Base-by-base conservation (phyloP, 768 basidiomycete genomes). In the Boletus reticuloceps region DNA sequence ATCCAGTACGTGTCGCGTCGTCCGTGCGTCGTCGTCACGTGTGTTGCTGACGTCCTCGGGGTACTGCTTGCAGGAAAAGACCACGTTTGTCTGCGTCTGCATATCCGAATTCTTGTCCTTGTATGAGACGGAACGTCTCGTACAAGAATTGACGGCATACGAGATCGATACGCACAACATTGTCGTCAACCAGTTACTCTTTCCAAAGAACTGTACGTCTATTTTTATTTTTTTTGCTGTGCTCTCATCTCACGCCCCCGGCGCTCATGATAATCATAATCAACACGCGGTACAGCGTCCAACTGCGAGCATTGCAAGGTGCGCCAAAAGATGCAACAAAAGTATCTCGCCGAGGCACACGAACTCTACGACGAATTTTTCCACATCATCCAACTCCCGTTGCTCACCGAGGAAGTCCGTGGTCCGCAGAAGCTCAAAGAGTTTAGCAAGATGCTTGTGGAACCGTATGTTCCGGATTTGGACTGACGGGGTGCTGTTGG, bases 101-200 rank as follows among this genome's bases (percentile, higher is more conserved):
- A 98, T 98, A 68, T 97, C 96, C 50, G 96, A 98, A 72, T 98
- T 99, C 81, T 75, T 98, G 62, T 97, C 94, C 14, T 77, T 99
- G 27, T 99, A 99, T 72, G 97, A 99, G 78, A 99, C 97, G 27
- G 97, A 99, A 72, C 90, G 97, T 29, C 81, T 99, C 25, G 92
- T 99, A 31, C 97, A 99, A 72, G 95, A 98, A 70, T 77, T 97
- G 43, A 92, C 90, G n/a, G 77, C 84, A 43, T 93, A 93, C 68
- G 93, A 94, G 69, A 98, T 98, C 69, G 95, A 98, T 72, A 97
- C 94, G 47, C 97, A 99, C 73, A 95, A 96, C 70, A 98, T 99
- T 65, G 93, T 98, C 53, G 94, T 98, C 52, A 99, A 99, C 68
- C 97, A 99, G 73, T 77, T 99, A 6, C 75, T 99, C 36, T 98